Base-by-base conservation (phyloP, 225 moss, liverwort and hornwort species). In the Physcomitrium patens region DNA sequence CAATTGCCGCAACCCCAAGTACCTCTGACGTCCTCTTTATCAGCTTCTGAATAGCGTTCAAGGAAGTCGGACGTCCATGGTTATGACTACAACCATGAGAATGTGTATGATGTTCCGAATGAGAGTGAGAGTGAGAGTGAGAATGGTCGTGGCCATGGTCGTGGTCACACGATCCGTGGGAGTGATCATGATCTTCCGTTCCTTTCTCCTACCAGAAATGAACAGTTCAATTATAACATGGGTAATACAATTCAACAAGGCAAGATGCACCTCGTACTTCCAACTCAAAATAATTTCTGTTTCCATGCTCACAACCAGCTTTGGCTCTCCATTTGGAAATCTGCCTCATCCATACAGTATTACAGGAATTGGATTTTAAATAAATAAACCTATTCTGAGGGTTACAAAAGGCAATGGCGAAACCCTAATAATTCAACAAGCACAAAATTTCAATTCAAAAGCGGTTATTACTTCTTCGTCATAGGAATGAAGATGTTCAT, bases 1-100 rank as follows among this genome's bases (percentile, higher is more conserved):
- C 97, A 68, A 99, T 60, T 37, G 80, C 87, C 26, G 89, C 85
- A 67, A 99, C 71, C 52, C 97, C 93, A 47, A 93, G 49, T 56
- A 87, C 73, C 60, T 84, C 81, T 19, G 87, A 83, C 48, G 86
- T n/a, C 73, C 79, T 91, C 70, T 87, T 82, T 66, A 99, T 63
- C 74, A 82, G 60, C 74, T 81, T 84, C 74, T 99, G 97, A 48
- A 86, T 55, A 71, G 72, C 65, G 66, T 99, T 99, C 81, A 90
- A 84, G 52, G 77, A 68, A 73, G 75, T 23, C 50, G 84, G 53
- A 43, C 74, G 72, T 63, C 85, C 88, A 28, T 84, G 73, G 70
- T 74, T 85, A 18, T 85, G 84, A 22, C 77, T 71, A 54, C 81
- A 80, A 59, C 84, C 81, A 28, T 76, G 80, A 31, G 69, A 64